Percentiles rank a stretch among this genome's conserved stretches.
phyloP scores from a whole-genome alignment of 2,329 filamentous ascomycete species.

The Xylaria arbuscula region DNA sequence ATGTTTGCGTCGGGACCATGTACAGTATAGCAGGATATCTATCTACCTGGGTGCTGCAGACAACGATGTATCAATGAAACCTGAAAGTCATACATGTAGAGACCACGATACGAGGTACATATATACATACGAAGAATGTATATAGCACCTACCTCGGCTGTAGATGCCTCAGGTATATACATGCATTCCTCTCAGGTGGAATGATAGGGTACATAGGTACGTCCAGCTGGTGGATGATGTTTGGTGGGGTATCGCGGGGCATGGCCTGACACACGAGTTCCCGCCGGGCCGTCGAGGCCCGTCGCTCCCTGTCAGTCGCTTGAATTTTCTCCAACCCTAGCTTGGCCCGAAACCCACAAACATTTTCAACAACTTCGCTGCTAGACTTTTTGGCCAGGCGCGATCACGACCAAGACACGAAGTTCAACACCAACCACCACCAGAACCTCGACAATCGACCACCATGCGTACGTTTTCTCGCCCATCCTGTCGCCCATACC shows the following conservation, averaged over 20 bases:
- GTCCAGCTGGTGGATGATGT: background rate
- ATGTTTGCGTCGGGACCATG: too few species aligned
- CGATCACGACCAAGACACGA: constrained; percentile 41
- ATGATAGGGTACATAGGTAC: too few species aligned
- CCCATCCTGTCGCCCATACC: background rate
- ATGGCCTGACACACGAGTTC: too few species aligned
- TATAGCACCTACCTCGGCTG: too few species aligned
- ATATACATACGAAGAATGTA: too few species aligned
- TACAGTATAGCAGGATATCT: too few species aligned
- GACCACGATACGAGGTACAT: too few species aligned
- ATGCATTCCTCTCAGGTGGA: too few species aligned
- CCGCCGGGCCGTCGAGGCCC: constrained; percentile 24
- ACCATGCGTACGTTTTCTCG: constrained; percentile 46
- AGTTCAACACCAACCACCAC: constrained; percentile 45
- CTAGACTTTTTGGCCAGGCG: constrained; percentile 41
- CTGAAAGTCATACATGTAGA: too few species aligned
- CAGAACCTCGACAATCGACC: constrained; percentile 63
- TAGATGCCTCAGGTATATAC: too few species aligned
- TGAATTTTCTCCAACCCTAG: constrained; percentile 35
- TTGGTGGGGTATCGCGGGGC: constrained; percentile 19
- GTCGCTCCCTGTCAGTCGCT: constrained; percentile 30
- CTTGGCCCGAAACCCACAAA: constrained; percentile 38
- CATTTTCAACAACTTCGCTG: constrained; percentile 43
- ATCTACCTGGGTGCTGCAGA: too few species aligned
- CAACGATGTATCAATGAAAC: too few species aligned